phyloP scores from a whole-genome alignment of 2,329 filamentous ascomycete species.

The Penicillium sclerotiorum region DNA sequence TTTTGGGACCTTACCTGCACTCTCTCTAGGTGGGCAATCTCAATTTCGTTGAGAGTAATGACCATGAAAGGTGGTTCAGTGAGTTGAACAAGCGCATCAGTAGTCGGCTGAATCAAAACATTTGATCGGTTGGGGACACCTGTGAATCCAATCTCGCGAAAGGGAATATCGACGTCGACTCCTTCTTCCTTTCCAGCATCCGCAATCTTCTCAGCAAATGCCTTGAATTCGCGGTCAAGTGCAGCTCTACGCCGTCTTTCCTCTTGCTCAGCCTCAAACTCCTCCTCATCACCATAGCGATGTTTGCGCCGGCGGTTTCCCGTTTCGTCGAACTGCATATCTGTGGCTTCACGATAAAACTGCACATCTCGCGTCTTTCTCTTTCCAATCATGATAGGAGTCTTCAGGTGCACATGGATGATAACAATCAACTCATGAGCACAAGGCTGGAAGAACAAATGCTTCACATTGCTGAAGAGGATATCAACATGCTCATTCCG shows the following conservation, averaged over 20 bases:
- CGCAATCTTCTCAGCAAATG: conserved; percentile 95
- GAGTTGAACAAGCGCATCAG: conserved; percentile 94
- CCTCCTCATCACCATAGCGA: conserved; percentile 95
- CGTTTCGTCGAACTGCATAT: conserved; percentile 98
- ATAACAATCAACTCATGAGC: conserved; percentile 96
- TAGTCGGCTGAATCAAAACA: conserved; percentile 92
- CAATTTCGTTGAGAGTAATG: conserved; percentile 91
- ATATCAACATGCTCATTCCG: conserved; percentile 87
- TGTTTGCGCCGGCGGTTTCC: conserved; percentile 98
- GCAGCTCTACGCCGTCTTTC: conserved; percentile 88
- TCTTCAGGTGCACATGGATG: conserved; percentile 96
- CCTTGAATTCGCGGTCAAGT: conserved; percentile 93
- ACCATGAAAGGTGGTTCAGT: conserved; percentile 97
- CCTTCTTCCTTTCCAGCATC: conserved; percentile 90
- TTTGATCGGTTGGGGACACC: conserved; percentile 96
- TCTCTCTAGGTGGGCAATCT: conserved; percentile 93
- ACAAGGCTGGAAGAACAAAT: conserved; percentile 98
- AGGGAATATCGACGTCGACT: conserved; percentile 92
- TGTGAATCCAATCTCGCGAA: conserved; percentile 94
- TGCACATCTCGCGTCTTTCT: conserved; percentile 99
- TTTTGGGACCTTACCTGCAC: conserved; percentile 59
- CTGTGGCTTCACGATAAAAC: conserved; percentile 95
- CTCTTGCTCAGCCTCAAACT: conserved; percentile 98
- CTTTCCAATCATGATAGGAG: conserved; percentile 96
- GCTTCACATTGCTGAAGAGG: conserved; percentile 96